Evolutionary conservation across 768 basidiomycete species (phyloP), one percentile per base, ranked within the genome.

Genomic region (Phylloporus arenicola): DNA sequence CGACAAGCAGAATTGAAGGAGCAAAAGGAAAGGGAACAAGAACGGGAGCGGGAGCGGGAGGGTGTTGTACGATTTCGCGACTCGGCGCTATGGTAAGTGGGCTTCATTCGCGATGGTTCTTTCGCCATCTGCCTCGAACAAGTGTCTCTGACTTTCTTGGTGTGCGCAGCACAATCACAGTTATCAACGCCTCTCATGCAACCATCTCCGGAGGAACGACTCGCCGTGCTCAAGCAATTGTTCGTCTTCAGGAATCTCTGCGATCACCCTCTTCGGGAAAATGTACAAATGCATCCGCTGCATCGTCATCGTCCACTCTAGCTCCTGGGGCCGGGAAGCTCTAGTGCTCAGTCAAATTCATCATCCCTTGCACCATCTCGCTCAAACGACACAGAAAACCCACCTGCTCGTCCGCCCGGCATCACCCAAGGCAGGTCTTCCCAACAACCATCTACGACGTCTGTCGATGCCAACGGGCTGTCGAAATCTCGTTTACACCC

Each of bases 121-220:
- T n/a, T n/a, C n/a, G n/a, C n/a, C n/a, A n/a, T n/a, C n/a, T n/a
- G n/a, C n/a, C n/a, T n/a, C n/a, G n/a, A n/a, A n/a, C n/a, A n/a
- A 58, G 4, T 8, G 33, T 54, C 24, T 44, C 52, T 54, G 43
- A 59, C 22, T 10, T 43, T 45, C 27, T 9, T 34, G 40, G 13
- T 30, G 17, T 47, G n/a, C 46, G 6, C 30, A 70, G 68, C 68
- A 5, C 64, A 69, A 47, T 48, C 57, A 43, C 82, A 82, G 50
- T 63, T 70, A 3, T 71, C 65, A 37, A 57, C 73, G 11, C 75
- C 80, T 3, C 73, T 78, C 37, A 63, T 68, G 7, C 81, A 80
- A 54, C 86, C 85, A 5, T 52, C 70, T 9, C 64, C 75, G 7
- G 68, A 71, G 2, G 86, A 89, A 62, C 89, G 88, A 75, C 80